Base-by-base conservation (phyloP, 2,329 filamentous ascomycete species). In the Iodosphaeria phyllophila region DNA sequence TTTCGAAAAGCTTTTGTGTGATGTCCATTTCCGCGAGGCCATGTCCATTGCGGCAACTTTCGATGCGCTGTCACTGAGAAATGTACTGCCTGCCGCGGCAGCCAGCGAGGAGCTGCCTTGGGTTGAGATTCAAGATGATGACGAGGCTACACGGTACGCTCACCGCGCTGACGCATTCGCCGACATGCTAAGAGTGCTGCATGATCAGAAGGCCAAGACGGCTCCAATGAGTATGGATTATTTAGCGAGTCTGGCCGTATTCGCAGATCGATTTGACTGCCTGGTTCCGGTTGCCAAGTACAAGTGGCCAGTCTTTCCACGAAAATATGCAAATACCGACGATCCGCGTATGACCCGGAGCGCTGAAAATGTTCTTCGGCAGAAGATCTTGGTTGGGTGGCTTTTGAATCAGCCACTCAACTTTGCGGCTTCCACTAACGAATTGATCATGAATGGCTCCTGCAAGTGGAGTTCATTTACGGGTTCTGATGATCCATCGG, bases 251-350 rank as follows among this genome's bases (percentile, higher is more conserved):
- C 51, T 83, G 20, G 68, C 73, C 20, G 60, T 80, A 25, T 60
- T 79, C 28, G 74, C 75, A 7, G 77, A 83, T 44, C 65, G 74
- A 22, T 83, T 80, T 46, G 72, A 75, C 47, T 74, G 72, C 30
- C 48, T 68, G 2, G 43, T 54, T 3, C 43, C 54, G 8, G 56
- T 80, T 2, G 54, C 62, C 6, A 52, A 51, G 23, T 60, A 64
- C 40, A 65, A 60, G 38, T 71, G 64, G 55, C 64, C 63, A 1
- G 32, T 49, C 19, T 61, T 57, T 6, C 51, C 34, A 19, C 47
- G 47, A 4, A 54, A 46, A 18, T 33, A 39, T 2, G 33, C 43
- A n/a, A 30, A 19, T 51, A 56, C 26, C 35, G 50, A 24, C 53
- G 59, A 28, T 30, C 36, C 20, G 23, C 49, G 37, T 13, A 41